Percentiles rank a stretch among this genome's conserved stretches.
These are phyloP conservation scores for Atalantia buxifolia DNA, from an alignment of 345 rosid genomes.

Conservation along the genomic window DNA sequence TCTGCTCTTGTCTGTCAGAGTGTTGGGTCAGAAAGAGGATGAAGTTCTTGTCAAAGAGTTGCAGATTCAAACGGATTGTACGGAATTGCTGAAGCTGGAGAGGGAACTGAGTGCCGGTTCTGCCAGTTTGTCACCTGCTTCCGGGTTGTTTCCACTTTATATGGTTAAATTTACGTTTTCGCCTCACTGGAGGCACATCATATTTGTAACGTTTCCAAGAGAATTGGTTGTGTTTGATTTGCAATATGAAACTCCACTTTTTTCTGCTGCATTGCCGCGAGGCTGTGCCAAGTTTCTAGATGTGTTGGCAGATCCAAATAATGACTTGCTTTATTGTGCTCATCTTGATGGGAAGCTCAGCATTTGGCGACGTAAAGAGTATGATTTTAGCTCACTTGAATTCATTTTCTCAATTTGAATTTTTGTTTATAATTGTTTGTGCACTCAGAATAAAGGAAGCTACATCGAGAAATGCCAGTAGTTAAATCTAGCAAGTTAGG, in stretches of 20 bases:
- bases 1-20: constrained; percentile 59
- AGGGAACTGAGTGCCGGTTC: constrained; percentile 45
- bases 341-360: constrained; percentile 92
- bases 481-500: not conserved
- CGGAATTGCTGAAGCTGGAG: constrained; percentile 65
- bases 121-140: constrained; percentile 55
- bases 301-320: constrained; percentile 77
- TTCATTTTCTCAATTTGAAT: not conserved
- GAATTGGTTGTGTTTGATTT: constrained; percentile 88
- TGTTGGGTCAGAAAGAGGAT: constrained; percentile 70
- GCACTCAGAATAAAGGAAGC: not conserved
- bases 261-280: constrained; percentile 62
- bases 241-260: constrained; percentile 71
- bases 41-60: constrained; percentile 57
- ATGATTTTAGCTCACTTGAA: constrained; percentile 14
- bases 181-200: constrained; percentile 72
- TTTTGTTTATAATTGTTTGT: not conserved
- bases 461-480: not conserved
- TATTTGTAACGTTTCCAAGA: constrained; percentile 81
- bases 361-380: constrained; percentile 93
- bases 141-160: constrained; percentile 69
- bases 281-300: constrained; percentile 88
- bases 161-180: constrained; percentile 71
- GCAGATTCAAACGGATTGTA: constrained; percentile 59
- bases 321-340: constrained; percentile 77